Evolutionary conservation across 1,139 yeast species (phyloP), one percentile per base, ranked within the genome.

Genomic region (Suhomyces terraborum): DNA sequence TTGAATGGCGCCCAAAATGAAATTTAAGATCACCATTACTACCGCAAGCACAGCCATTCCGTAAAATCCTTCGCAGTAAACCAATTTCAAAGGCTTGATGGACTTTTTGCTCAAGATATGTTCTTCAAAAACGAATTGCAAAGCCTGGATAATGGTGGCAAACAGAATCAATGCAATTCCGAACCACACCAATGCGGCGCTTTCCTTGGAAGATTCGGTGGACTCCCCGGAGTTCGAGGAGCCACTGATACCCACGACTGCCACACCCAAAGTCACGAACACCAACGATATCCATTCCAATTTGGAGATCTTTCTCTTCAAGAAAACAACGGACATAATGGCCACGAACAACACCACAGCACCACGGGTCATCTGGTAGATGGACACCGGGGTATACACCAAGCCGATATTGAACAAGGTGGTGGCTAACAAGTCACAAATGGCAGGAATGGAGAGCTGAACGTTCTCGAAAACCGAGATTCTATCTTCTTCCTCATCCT

Each of bases 361-460:
- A 4, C 95, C 95, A 49, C 95, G 70, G 10, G 85, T 81, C 95
- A 87, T 87, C 59, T 87, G 95, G 61, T 84, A 87, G 34, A 86
- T 75, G 1, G 91, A 83, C n/a, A 86, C 95, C 0, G 95, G 94
- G 1, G 82, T 81, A 57, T 81, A 80, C 12, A 85, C 61, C 48
- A 87, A 69, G 1, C 94, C 95, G n/a, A 85, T 61, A 52, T 85
- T 84, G 78, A 86, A 75, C 52, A 86, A 62, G 0, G 94, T 85
- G 1, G 95, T 86, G 3, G 84, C 93, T 35, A 77, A 57, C 41
- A 86, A 72, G 58, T 87, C 95, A 60, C 89, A 84, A 9, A 76
- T 58, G 1, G 94, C 80, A 1, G 95, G 94, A 26, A 84, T 61
- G 0, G 87, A 62, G 42, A 71, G 61, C 43, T 59, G 58, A 20